Evolutionary conservation across 2,329 filamentous ascomycete species (phyloP).

Genomic region (Epichloe coenophiala): DNA sequence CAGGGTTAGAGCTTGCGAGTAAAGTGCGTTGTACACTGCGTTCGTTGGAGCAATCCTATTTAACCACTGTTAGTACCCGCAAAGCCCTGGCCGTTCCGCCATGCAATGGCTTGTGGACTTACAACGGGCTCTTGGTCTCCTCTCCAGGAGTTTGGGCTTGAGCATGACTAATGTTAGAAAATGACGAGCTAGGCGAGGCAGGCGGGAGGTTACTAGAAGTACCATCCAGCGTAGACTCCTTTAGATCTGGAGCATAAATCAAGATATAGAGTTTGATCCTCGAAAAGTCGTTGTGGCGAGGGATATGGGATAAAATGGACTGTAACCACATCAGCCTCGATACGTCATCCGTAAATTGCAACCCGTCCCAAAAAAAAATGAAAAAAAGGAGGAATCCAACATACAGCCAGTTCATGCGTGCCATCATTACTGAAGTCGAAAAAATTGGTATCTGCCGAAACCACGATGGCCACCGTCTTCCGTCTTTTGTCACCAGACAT

Average conservation of each 20-base stretch:
- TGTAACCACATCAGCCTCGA: conserved; percentile 20
- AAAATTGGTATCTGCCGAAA: conserved; percentile 60
- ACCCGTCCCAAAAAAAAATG: no score
- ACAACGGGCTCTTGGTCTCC: conserved; percentile 46
- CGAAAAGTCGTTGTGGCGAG: conserved; percentile 59
- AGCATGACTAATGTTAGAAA: conserved; percentile 69
- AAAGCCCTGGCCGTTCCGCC: neutral
- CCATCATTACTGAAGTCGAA: conserved; percentile 45
- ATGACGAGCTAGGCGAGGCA: conserved; percentile 64
- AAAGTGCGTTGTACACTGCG: conserved; percentile 62
- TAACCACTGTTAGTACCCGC: neutral
- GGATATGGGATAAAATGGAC: conserved; percentile 83
- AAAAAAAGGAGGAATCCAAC: conserved; percentile 18
- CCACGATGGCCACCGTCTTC: conserved; percentile 76
- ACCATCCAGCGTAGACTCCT: conserved; percentile 46
- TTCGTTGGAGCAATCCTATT: conserved; percentile 23
- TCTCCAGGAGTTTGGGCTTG: conserved; percentile 56
- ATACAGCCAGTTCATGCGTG: conserved; percentile 69
- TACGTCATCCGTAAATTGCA: neutral
- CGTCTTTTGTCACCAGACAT: conserved; percentile 34
- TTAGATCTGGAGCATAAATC: conserved; percentile 74
- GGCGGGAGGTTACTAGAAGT: conserved; percentile 40
- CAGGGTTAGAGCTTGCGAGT: conserved; percentile 63
- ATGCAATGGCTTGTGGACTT: conserved; percentile 16
- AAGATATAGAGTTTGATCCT: conserved; percentile 71